Evolutionary conservation across 257 asterid genomes (phyloP), one percentile per base, ranked within the genome.

Genomic region (Avicennia marina): DNA sequence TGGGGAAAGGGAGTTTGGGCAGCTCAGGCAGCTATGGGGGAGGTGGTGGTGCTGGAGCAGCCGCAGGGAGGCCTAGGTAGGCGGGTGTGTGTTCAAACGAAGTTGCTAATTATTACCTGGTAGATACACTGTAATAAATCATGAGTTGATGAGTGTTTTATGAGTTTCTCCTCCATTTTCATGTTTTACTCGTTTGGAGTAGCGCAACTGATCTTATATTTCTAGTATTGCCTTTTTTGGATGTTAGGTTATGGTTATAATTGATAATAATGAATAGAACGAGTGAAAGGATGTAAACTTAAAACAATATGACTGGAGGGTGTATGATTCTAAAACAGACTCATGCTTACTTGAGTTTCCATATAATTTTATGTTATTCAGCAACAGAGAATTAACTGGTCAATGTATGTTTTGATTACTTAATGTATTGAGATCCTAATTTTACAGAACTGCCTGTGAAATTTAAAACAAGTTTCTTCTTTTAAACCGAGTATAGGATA

Each of bases 51-150:
- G 58, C 64, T 13, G 75, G 75, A 11, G 61, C 63, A 7, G 24
- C 77, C 15, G 48, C 66, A 1, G 81, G 81, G 58, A 63, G 75
- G 72, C 78, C 61, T n/a, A 71, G 75, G 65, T 74, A 74, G 80
- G 59, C 47, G 42, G 15, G 11, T 12, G 19, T 18, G 3, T 15
- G 40, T 60, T 36, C 13, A 26, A 15, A 55, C 44, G 41, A 55
- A 55, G 62, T 67, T 52, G 27, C 54, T 44, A 26, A 52, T 57
- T 15, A 24, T 64, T 58, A 38, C 31, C 27, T 38, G 38, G 53
- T 56, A 56, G 48, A 56, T 51, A 58, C 17, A 53, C 31, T 43
- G 21, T 42, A 22, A 49, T 57, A 33, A 69, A 34, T 40, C 17
- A 53, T 56, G 53, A 46, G 42, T 26, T 60, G 67, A 34, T 56